phyloP scores from a whole-genome alignment of 306 rosid species.

The Casuarina equisetifolia region DNA sequence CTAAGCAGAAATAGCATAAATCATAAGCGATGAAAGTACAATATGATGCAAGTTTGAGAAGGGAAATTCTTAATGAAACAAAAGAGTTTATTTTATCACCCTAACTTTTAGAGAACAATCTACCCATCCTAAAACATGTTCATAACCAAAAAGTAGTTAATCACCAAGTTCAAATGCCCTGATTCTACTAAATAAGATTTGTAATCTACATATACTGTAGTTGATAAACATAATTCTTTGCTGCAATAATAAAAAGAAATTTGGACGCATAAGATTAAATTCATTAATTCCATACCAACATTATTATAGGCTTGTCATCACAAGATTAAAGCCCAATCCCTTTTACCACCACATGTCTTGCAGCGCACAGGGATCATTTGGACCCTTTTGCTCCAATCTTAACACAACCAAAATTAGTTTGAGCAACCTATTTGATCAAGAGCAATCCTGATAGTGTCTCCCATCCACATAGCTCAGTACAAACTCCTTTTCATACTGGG shows the following conservation, averaged over 20 bases:
- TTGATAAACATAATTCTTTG: neutral
- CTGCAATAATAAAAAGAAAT: neutral
- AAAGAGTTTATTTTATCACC: neutral
- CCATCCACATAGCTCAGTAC: neutral
- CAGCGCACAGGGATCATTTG: neutral
- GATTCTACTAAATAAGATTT: neutral
- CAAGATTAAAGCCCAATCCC: neutral
- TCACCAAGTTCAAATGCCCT: neutral
- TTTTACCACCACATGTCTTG: neutral
- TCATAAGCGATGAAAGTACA: neutral
- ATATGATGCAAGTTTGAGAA: neutral
- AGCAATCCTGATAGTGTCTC: neutral
- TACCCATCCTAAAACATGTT: neutral
- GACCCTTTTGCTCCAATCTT: neutral
- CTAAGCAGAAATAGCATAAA: neutral
- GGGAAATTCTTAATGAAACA: neutral
- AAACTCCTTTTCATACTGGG: neutral
- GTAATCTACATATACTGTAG: neutral
- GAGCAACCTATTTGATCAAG: slow-evolving; percentile 1
- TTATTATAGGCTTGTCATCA: neutral
- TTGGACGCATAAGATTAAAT: neutral
- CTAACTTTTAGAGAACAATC: neutral
- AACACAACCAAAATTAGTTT: neutral
- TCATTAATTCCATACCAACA: neutral
- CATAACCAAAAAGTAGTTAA: neutral